A percentile compares a stretch with the other conserved stretches of the same genome.
These are phyloP conservation scores for Parietichytrium sp. DNA, from an alignment of 108 stramenopile species.

Conservation along the genomic window DNA sequence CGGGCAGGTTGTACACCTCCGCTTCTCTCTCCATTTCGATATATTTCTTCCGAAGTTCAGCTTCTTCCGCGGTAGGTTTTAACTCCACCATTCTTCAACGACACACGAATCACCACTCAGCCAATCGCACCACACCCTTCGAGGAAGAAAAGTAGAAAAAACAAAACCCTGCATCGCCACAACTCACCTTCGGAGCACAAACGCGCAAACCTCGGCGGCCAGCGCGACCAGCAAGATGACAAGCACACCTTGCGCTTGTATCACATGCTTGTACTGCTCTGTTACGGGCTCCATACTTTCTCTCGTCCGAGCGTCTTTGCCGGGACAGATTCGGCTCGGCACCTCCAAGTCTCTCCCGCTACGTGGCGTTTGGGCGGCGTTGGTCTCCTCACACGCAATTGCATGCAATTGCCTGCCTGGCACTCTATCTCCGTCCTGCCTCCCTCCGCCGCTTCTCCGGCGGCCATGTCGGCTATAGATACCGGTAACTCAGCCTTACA, in stretches of 20 bases:
- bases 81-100: background rate
- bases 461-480: too few species aligned
- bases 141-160: background rate
- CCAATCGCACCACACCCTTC: background rate
- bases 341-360: too few species aligned
- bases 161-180: background rate
- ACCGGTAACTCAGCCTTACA: too few species aligned
- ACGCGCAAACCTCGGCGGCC: background rate
- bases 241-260: constrained; percentile 1
- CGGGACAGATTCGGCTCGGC: too few species aligned
- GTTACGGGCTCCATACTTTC: too few species aligned
- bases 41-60: background rate
- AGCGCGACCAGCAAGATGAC: background rate
- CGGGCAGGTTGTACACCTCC: constrained; percentile 8
- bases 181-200: background rate
- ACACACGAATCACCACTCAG: background rate
- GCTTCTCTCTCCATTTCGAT: background rate
- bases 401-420: too few species aligned
- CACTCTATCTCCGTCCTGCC: too few species aligned
- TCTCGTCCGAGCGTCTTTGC: too few species aligned
- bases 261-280: constrained; percentile 5
- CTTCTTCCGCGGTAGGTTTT: background rate
- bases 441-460: too few species aligned
- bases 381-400: too few species aligned
- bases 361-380: too few species aligned